Evolutionary conservation across 495 filamentous ascomycete genomes (phyloP), one percentile per base, ranked within the genome.

Genomic region (Trichoderma parareesei): DNA sequence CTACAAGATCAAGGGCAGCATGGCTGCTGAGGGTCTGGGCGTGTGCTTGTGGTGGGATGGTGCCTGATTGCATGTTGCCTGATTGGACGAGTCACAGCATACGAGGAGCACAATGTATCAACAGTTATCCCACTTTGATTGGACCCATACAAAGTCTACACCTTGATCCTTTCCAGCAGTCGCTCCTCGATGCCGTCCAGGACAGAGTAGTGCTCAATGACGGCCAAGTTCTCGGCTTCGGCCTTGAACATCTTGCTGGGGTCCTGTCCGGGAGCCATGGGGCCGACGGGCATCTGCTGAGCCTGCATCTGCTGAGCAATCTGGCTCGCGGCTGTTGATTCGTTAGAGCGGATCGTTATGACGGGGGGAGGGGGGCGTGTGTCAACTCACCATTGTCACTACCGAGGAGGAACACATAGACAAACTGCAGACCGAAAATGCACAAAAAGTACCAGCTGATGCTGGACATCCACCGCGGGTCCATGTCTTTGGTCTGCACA

Each of bases 381-480:
- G 18, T 27, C 33, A 35, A 76, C 87, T 75, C 79, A 97, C 92
- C 85, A 72, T 98, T 98, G 68, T 98, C 93, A 74, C 89, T 93
- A 13, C 94, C 94, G 27, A 98, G 84, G 59, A 98, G 86, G 74
- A 97, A 98, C 68, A 92, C 96, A 77, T 97, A 98, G n/a, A 98
- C 92, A 60, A 92, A 90, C 74, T 97, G 93, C 62, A 98, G 82
- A 44, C 94, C 94, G 74, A 98, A 96, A 67, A 98, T 85, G 70
- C 94, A 97, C 61, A 98, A 78, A 73, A 98, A 98, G 78, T 98
- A 98, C 93, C 93, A 98, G 59, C 92, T 97, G 70, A 98, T 86
- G 71, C 90, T 94, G 2, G 94, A 98, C 74, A 98, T 96, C 94
- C 94, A 98, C 76, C 91, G 79, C 9, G 96, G 94, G 75, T 98